Evolutionary conservation across 306 rosid species (phyloP), one percentile per base, ranked within the genome.

Genomic region (Quercus mongolica): DNA sequence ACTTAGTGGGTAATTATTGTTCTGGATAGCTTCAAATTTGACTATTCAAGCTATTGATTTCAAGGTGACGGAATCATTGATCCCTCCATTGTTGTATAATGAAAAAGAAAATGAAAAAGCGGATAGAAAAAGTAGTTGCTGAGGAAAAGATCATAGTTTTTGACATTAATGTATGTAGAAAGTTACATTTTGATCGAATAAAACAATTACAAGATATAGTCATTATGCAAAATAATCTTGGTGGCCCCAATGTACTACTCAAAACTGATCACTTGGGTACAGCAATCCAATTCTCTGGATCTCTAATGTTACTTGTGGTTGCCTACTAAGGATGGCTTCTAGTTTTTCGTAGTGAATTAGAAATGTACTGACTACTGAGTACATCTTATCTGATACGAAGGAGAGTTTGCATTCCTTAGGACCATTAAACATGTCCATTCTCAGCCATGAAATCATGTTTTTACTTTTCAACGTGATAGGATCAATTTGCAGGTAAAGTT

Each of bases 51-150:
- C 82, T 59, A 26, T 44, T 35, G 58, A 65, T 21, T 63, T 18
- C 5, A 46, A 20, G 83, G 76, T 26, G 80, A 51, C 70, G 65
- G 71, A 55, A 59, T 55, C 74, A 55, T 56, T 17, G 26, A 9
- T 69, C 46, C 75, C 80, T 83, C 73, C 8, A 8, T 25, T 38
- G 23, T 65, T 83, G 78, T 83, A 64, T 75, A 35, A 59, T 38
- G 65, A 62, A 54, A 23, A 18, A 44, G 52, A 33, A 74, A 44
- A 21, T 30, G n/a, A 73, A 23, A 33, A 78, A 74, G 17, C 20
- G 11, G 52, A 58, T 20, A 51, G 31, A 15, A 46, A 77, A 30
- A 23, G 20, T 28, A 14, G n/a, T 61, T 28, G 64, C 33, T 7
- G 21, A 73, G 20, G 6, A 55, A 68, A 49, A 56, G 49, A 54